These are phyloP conservation scores for Amanita rimosa DNA, from an alignment of 768 basidiomycete genomes.

Conservation along the genomic window DNA sequence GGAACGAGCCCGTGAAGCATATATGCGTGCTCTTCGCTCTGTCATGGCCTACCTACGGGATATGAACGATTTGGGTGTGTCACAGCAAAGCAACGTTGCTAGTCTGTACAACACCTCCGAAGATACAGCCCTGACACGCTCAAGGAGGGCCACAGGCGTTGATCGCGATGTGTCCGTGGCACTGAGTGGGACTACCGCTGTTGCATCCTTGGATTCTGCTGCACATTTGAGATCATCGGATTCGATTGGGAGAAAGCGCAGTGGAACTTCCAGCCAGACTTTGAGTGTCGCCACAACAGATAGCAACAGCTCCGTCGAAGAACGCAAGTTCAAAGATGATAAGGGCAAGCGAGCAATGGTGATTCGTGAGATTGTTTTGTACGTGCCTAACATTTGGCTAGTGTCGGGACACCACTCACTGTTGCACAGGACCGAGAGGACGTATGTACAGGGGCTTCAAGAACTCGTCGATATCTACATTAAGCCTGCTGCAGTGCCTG, in stretches of 20 bases:
- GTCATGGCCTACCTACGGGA: slow-evolving; percentile 96
- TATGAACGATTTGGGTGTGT: slow-evolving; percentile 81
- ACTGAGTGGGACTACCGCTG: slow-evolving; percentile 32
- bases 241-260: slow-evolving; percentile 47
- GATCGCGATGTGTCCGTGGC: slow-evolving; percentile 54
- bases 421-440: slow-evolving; percentile 70
- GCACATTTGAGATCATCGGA: slow-evolving; percentile 57
- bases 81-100: slow-evolving; percentile 46
- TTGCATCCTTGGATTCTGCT: slow-evolving; percentile 27
- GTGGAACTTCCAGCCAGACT: slow-evolving; percentile 51
- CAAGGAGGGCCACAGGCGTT: slow-evolving; percentile 58
- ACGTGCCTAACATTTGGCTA: slow-evolving; percentile 20
- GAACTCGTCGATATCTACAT: slow-evolving; percentile 95
- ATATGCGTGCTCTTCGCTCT: slow-evolving; percentile 73
- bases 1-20: slow-evolving; percentile 58
- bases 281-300: slow-evolving; percentile 68
- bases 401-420: slow-evolving; percentile 5
- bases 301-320: slow-evolving; percentile 62
- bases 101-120: slow-evolving; percentile 50
- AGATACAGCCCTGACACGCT: slow-evolving; percentile 30
- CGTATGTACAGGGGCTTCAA: slow-evolving; percentile 89
- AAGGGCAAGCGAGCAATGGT: slow-evolving; percentile 74
- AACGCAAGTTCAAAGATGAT: slow-evolving; percentile 89
- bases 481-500: slow-evolving; percentile 64
- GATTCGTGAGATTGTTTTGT: slow-evolving; percentile 88